Evolutionary conservation across 2,329 filamentous ascomycete genomes (phyloP).

Genomic region (Colletotrichum shisoi): DNA sequence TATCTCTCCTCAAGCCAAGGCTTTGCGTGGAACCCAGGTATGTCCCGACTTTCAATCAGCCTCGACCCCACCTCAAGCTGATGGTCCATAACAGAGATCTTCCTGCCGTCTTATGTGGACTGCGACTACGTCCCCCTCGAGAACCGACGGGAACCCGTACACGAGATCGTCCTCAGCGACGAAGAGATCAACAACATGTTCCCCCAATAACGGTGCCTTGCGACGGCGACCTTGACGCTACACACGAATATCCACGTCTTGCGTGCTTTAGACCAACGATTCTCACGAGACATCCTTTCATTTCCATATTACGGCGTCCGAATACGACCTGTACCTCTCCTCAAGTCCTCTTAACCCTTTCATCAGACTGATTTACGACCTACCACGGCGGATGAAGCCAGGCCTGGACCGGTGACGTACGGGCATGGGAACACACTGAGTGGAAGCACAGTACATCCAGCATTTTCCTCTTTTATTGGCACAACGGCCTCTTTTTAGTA

Average conservation of each 20-base stretch:
- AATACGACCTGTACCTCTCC: slow-evolving; percentile 31
- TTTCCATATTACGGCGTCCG: slow-evolving; percentile 39
- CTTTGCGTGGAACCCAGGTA: slow-evolving; percentile 83
- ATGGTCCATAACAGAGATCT: slow-evolving; percentile 67
- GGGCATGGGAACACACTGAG: slow-evolving; percentile 21
- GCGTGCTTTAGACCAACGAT: slow-evolving; percentile 45
- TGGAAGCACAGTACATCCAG: slow-evolving; percentile 32
- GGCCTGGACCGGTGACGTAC: slow-evolving; percentile 12
- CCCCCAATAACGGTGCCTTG: slow-evolving; percentile 60
- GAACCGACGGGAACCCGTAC: slow-evolving; percentile 76
- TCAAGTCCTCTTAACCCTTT: slow-evolving; percentile 17
- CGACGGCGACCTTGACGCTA: slow-evolving; percentile 24
- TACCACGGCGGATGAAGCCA: slow-evolving; percentile 32
- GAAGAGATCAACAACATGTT: slow-evolving; percentile 76
- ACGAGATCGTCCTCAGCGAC: slow-evolving; percentile 79
- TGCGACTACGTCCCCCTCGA: slow-evolving; percentile 78
- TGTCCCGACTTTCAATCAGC: slow-evolving; percentile 34
- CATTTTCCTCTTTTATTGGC: slow-evolving; percentile 23
- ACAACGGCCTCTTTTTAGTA: slow-evolving; percentile 9
- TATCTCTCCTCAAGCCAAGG: slow-evolving; percentile 82
- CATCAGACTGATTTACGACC: slow-evolving; percentile 25
- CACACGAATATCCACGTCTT: slow-evolving; percentile 31
- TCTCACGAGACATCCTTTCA: slow-evolving; percentile 36
- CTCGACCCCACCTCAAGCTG: slow-evolving; percentile 11
- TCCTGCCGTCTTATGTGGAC: slow-evolving; percentile 79